Evolutionary conservation across 768 basidiomycete genomes (phyloP).

Genomic region (Neoboletus magnificus): DNA sequence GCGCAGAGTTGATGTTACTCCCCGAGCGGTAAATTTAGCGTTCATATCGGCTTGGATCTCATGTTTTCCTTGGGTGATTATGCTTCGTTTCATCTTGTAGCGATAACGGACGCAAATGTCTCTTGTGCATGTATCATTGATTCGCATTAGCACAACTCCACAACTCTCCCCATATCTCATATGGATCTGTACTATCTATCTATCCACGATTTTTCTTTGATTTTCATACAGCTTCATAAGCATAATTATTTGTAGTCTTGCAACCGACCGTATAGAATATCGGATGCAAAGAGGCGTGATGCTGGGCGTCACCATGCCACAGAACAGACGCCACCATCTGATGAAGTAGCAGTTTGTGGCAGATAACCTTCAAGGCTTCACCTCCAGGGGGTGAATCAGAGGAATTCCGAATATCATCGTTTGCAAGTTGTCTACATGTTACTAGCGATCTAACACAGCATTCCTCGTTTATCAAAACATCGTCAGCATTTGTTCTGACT

Average conservation of each 20-base stretch:
- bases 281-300: not conserved
- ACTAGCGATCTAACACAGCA: not conserved
- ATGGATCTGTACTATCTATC: conserved; percentile 13
- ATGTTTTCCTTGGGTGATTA: not conserved
- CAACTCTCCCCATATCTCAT: conserved; percentile 6
- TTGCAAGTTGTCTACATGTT: not conserved
- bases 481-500: no score
- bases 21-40: conserved; percentile 39
- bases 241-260: not conserved
- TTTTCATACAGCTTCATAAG: not conserved
- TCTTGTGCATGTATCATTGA: conserved; percentile 18
- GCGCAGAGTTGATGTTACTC: conserved; percentile 38
- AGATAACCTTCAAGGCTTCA: not conserved
- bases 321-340: not conserved
- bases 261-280: not conserved
- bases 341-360: not conserved
- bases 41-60: not conserved
- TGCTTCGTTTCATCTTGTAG: conserved; percentile 10
- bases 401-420: not conserved
- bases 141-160: conserved; percentile 10
- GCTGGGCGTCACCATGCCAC: not conserved
- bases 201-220: conserved; percentile 10
- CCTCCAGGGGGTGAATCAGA: not conserved
- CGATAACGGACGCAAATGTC: conserved; percentile 18
- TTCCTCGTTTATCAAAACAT: not conserved